Percentiles rank a stretch among this genome's conserved stretches.
phyloP scores from a whole-genome alignment of 176 grass and related monocot genomes.

The Guadua angustifolia region DNA sequence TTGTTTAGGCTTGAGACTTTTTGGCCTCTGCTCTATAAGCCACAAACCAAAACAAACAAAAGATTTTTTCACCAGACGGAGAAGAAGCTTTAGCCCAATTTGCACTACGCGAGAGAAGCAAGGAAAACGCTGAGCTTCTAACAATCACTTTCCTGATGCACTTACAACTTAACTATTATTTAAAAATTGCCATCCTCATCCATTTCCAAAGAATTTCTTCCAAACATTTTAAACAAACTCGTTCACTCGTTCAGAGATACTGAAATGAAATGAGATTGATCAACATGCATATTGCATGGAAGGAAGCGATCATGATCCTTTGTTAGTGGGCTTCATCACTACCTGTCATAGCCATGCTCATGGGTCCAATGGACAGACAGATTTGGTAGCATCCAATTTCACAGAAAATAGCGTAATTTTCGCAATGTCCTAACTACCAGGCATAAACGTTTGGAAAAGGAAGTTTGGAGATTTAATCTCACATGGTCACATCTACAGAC shows the following conservation, averaged over 20 bases:
- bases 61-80: too few relatives aligned
- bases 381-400: not conserved
- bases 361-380: not conserved
- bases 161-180: too few relatives aligned
- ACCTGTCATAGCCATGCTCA: not conserved
- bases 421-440: not conserved
- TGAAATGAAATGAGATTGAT: not conserved
- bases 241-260: not conserved
- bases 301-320: not conserved
- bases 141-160: too few relatives aligned
- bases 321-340: constrained; percentile 14
- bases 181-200: too few relatives aligned
- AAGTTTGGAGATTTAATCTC: not conserved
- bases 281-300: not conserved
- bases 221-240: too few relatives aligned
- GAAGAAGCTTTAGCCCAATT: too few relatives aligned
- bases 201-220: too few relatives aligned
- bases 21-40: too few relatives aligned
- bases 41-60: too few relatives aligned
- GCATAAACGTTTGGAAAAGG: not conserved
- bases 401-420: not conserved
- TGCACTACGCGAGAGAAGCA: too few relatives aligned
- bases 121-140: too few relatives aligned
- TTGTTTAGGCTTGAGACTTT: too few relatives aligned
- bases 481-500: not conserved